Percentiles rank a stretch among this genome's conserved stretches.
These are phyloP conservation scores for Salisapilia sapeloensis DNA, from an alignment of 352 stramenopile genomes.

Conservation along the genomic window DNA sequence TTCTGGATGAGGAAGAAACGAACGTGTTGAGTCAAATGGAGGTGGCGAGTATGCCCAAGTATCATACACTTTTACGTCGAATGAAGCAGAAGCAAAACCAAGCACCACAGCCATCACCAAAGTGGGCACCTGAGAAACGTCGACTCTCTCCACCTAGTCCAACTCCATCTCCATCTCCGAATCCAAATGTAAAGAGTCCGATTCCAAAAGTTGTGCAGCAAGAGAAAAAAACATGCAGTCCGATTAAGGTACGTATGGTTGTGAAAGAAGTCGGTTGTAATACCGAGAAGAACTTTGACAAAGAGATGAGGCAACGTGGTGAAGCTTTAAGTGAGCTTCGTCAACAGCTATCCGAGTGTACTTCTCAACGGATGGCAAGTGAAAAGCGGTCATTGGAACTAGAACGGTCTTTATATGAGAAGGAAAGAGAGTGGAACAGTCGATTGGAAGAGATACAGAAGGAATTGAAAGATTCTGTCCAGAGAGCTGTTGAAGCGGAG, in stretches of 20 bases:
- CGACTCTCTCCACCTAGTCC: too few relatives aligned
- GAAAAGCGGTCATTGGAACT: too few relatives aligned
- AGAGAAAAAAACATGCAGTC: neutral
- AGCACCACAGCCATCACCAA: constrained; percentile 1
- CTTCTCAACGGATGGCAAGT: too few relatives aligned
- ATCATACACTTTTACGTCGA: constrained; percentile 26
- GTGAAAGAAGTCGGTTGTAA: constrained; percentile 39
- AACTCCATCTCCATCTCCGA: neutral
- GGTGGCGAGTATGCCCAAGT: constrained; percentile 48
- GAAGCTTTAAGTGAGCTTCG: too few relatives aligned
- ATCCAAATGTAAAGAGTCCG: neutral
- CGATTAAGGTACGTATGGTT: constrained; percentile 6
- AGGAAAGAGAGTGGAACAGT: too few relatives aligned
- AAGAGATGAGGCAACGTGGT: constrained; percentile 23
- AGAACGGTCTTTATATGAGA: too few relatives aligned
- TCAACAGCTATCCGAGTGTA: too few relatives aligned
- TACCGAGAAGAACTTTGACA: constrained; percentile 32
- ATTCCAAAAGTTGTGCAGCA: neutral
- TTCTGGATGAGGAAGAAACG: constrained; percentile 58
- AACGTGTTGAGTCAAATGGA: constrained; percentile 35
- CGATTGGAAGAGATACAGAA: too few relatives aligned
- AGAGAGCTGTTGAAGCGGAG: too few relatives aligned
- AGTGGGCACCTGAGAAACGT: too few relatives aligned
- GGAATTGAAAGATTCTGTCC: too few relatives aligned
- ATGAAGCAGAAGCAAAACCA: constrained; percentile 7